These are phyloP conservation scores for Sonneratia caseolaris DNA, from an alignment of 345 rosid genomes.

Conservation along the genomic window DNA sequence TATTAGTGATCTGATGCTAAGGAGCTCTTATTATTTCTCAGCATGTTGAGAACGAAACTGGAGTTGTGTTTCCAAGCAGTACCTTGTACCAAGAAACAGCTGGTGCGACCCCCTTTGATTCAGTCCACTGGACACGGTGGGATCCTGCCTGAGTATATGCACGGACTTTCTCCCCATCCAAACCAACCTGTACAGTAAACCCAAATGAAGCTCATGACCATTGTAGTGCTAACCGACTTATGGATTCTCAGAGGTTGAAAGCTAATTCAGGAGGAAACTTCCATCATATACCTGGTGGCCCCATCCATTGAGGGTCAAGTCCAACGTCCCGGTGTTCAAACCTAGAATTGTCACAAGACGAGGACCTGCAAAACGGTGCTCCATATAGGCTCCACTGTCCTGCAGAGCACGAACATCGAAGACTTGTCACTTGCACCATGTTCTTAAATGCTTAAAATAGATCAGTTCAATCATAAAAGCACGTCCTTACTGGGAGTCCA, in stretches of 20 bases:
- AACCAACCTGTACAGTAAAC: constrained; percentile 37
- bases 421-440: background rate
- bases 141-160: constrained; percentile 42
- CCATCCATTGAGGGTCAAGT: constrained; percentile 53
- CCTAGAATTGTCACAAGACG: constrained; percentile 52
- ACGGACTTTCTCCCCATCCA: constrained; percentile 43
- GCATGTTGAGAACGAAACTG: background rate
- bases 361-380: constrained; percentile 68
- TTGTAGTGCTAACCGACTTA: background rate
- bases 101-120: constrained; percentile 19
- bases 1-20: too few relatives aligned
- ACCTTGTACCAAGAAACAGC: constrained; percentile 82
- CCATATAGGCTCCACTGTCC: constrained; percentile 94
- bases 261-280: background rate
- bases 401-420: constrained; percentile 13
- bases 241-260: too few relatives aligned
- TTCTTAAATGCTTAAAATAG: background rate
- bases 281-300: constrained; percentile 47
- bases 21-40: background rate
- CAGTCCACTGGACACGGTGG: constrained; percentile 38
- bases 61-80: constrained; percentile 5
- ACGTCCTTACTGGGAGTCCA: constrained; percentile 57
- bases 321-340: constrained; percentile 67
- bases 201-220: background rate
- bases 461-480: too few relatives aligned